Evolutionary conservation across 495 filamentous ascomycete species (phyloP), one percentile per base, ranked within the genome.

Genomic region (Penicillium pancosmium): DNA sequence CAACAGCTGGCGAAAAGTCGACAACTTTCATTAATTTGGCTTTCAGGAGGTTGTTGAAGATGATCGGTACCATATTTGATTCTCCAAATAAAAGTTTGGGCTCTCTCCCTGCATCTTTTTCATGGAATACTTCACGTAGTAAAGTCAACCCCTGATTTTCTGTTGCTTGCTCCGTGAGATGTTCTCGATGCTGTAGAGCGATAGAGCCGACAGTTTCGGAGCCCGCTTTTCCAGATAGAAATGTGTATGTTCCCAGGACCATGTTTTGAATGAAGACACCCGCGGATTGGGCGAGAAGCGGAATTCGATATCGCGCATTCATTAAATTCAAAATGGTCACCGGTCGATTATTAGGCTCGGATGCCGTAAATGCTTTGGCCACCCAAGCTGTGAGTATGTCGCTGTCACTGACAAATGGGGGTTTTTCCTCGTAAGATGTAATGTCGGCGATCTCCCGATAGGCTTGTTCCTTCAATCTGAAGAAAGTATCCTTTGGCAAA

Each of bases 221-320:
- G 13, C 54, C 54, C 8, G 47, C 19, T 31, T 50, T 44, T 0
- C 54, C 44, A 38, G 64, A 58, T 9, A 67, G n/a, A 19, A 63
- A 61, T 1, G 64, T 54, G 21, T 55, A 67, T 11, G 57, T 63
- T 5, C 53, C 60, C n/a, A 67, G 19, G 2, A 60, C 55, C 50
- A 67, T 63, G 19, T 67, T 67, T 21, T 61, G 60, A 47, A 68
- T 41, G 11, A 61, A 67, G 5, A 61, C 57, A 2, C 60, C 64
- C 1, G 31, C 35, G 1, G 50, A 56, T 50, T 56, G 51, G 4
- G 54, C n/a, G 5, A 65, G 31, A 7, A 40, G 27, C 5, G 63
- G 59, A 15, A 65, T 25, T n/a, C 63, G 40, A 18, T 55, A 62
- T 4, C 59, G 54, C 1, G 33, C 12, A 25, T 67, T 63, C 9